phyloP scores from a whole-genome alignment of 1,284 basidiomycete genomes.

The Crepidotus sp. region DNA sequence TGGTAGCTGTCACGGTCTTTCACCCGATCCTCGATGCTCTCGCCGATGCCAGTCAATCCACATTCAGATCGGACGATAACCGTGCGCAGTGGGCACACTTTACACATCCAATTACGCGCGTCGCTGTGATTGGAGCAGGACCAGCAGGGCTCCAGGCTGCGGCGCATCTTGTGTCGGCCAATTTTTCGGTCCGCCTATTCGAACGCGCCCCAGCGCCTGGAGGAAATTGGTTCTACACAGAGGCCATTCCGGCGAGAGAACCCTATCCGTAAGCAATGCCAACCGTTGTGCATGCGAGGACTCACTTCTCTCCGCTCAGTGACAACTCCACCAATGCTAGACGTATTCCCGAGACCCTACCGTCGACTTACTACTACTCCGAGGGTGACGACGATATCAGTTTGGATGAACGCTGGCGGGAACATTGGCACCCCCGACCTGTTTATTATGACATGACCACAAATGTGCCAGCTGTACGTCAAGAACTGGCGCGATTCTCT shows the following conservation, averaged over 20 bases:
- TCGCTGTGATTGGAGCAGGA: conserved; percentile 20
- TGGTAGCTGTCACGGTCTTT: too few species aligned
- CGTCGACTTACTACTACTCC: conserved; percentile 11
- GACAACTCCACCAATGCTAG: neutral
- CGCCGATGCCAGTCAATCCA: too few species aligned
- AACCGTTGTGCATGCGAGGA: neutral
- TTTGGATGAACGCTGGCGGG: conserved; percentile 18
- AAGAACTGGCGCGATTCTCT: too few species aligned
- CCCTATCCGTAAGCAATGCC: conserved; percentile 19
- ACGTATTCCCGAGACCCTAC: conserved; percentile 10
- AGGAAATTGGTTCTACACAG: conserved; percentile 21
- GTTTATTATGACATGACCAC: conserved; percentile 18
- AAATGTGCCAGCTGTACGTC: conserved; percentile 17
- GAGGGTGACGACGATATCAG: conserved; percentile 19
- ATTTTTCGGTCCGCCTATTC: conserved; percentile 19
- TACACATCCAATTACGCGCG: conserved; percentile 16
- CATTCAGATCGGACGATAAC: too few species aligned
- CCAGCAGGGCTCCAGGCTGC: conserved; percentile 19
- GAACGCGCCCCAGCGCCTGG: conserved; percentile 20
- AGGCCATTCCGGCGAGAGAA: conserved; percentile 19
- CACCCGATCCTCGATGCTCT: too few species aligned
- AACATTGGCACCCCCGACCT: conserved; percentile 20
- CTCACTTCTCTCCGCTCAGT: neutral
- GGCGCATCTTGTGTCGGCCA: conserved; percentile 7
- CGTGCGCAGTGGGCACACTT: conserved; percentile 16